These are phyloP conservation scores for Xylaria palmicola DNA, from an alignment of 495 filamentous ascomycete genomes.

Conservation along the genomic window DNA sequence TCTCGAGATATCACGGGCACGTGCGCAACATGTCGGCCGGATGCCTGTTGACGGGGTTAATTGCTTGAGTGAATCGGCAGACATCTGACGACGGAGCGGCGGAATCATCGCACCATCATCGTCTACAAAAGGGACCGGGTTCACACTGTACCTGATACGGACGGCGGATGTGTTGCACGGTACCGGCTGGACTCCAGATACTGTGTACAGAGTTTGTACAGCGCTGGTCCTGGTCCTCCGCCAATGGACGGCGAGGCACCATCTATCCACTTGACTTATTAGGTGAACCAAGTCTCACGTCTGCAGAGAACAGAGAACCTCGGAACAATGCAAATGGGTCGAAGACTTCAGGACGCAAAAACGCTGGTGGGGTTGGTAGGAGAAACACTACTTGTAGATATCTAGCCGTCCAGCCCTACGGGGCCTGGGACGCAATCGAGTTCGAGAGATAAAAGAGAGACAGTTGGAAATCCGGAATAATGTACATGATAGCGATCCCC, in stretches of 20 bases:
- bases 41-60: slow-evolving; percentile 13
- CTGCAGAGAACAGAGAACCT: not conserved
- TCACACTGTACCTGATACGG: slow-evolving; percentile 16
- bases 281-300: not conserved
- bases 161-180: slow-evolving; percentile 1
- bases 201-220: too few relatives aligned
- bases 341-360: not conserved
- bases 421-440: too few relatives aligned
- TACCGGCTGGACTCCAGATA: too few relatives aligned
- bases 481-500: not conserved
- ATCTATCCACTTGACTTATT: not conserved
- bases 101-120: slow-evolving; percentile 19
- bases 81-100: not conserved
- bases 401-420: too few relatives aligned
- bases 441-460: too few relatives aligned
- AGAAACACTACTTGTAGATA: too few relatives aligned
- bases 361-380: not conserved
- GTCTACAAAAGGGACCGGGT: slow-evolving; percentile 6
- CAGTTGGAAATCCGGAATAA: slow-evolving; percentile 5
- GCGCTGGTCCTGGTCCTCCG: too few relatives aligned
- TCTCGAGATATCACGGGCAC: not conserved
- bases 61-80: not conserved
- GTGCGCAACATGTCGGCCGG: slow-evolving; percentile 4
- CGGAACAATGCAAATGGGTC: not conserved
- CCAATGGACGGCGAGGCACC: not conserved